phyloP scores from a whole-genome alignment of 495 filamentous ascomycete genomes.

The Aspergillus avenaceus region DNA sequence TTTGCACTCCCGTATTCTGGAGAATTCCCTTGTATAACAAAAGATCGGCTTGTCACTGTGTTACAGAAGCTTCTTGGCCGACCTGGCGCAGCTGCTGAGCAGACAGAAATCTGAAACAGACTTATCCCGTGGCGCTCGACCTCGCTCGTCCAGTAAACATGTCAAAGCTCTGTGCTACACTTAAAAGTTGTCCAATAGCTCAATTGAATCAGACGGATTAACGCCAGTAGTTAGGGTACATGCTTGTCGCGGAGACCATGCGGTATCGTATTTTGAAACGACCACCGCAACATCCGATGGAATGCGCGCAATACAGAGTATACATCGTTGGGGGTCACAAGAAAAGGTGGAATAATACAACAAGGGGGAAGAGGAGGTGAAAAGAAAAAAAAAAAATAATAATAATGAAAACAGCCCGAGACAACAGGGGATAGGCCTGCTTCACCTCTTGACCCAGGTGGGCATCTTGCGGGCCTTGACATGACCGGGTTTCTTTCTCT shows the following conservation, averaged over 20 bases:
- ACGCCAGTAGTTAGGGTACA: slow-evolving; percentile 22
- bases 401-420: slow-evolving; percentile 1
- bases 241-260: slow-evolving; percentile 19
- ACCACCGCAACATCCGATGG: slow-evolving; percentile 14
- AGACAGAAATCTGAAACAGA: background rate
- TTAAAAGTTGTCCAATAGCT: slow-evolving; percentile 12
- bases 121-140: slow-evolving; percentile 1
- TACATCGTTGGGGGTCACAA: slow-evolving; percentile 16
- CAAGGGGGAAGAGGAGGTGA: slow-evolving; percentile 11
- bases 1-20: background rate
- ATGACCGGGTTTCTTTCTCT: slow-evolving; percentile 96
- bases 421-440: slow-evolving; percentile 12
- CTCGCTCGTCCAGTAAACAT: background rate
- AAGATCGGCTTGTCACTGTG: background rate
- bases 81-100: background rate
- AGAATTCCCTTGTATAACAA: background rate
- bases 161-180: slow-evolving; percentile 8
- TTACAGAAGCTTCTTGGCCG: background rate
- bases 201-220: slow-evolving; percentile 13
- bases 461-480: slow-evolving; percentile 98
- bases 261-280: slow-evolving; percentile 17
- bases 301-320: slow-evolving; percentile 16
- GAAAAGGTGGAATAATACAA: slow-evolving; percentile 23
- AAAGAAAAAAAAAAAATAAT: slow-evolving; percentile 8
- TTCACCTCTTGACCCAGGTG: slow-evolving; percentile 84